Evolutionary conservation across 1,284 basidiomycete genomes (phyloP).

Genomic region (Apiotrichum brassicae): DNA sequence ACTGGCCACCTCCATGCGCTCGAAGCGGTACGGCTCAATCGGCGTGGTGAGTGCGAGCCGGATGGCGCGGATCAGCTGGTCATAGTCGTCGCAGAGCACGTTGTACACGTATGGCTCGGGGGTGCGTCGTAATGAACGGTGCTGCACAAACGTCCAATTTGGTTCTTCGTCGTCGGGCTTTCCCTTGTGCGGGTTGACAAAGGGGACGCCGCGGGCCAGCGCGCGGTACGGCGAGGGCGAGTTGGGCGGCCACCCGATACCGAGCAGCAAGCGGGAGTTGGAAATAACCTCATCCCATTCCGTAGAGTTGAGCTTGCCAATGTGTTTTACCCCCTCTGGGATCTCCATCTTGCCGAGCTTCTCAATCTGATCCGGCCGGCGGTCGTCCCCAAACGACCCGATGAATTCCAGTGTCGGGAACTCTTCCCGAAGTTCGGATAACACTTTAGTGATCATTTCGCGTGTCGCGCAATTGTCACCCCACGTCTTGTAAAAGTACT

Average conservation of each 20-base stretch:
- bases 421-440: slow-evolving; percentile 7
- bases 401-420: slow-evolving; percentile 17
- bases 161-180: too few species aligned
- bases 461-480: slow-evolving; percentile 4
- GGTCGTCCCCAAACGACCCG: slow-evolving; percentile 16
- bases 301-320: slow-evolving; percentile 14
- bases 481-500: slow-evolving; percentile 15
- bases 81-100: too few species aligned
- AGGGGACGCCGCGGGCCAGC: slow-evolving; percentile 3
- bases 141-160: too few species aligned
- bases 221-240: slow-evolving; percentile 22
- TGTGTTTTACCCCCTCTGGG: slow-evolving; percentile 16
- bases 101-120: too few species aligned
- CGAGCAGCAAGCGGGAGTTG: slow-evolving; percentile 18
- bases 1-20: slow-evolving; percentile 5
- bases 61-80: too few species aligned
- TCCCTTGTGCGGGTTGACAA: background rate
- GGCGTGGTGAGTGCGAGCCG: slow-evolving; percentile 11
- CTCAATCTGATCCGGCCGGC: slow-evolving; percentile 1
- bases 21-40: slow-evolving; percentile 13
- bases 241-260: slow-evolving; percentile 19
- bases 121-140: too few species aligned
- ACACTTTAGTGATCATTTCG: slow-evolving; percentile 15
- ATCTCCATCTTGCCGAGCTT: slow-evolving; percentile 4
- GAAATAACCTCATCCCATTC: slow-evolving; percentile 2